Evolutionary conservation across 1,139 yeast genomes (phyloP).

Genomic region (Saccharomyces hybrid): DNA sequence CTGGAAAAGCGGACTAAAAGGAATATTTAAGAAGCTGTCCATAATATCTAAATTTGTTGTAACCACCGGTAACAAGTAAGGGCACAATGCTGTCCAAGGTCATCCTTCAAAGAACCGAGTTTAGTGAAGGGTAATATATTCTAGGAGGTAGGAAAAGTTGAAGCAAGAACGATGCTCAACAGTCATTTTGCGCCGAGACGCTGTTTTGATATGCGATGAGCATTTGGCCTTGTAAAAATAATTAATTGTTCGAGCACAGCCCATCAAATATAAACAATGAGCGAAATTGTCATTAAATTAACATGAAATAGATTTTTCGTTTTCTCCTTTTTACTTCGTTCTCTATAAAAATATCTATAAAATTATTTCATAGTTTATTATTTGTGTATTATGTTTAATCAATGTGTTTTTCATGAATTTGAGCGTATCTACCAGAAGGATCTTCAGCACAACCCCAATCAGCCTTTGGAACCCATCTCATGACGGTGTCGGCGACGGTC

Average conservation of each 20-base stretch:
- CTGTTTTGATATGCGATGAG: neutral
- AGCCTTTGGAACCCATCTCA: slow-evolving; percentile 99
- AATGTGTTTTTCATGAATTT: slow-evolving; percentile 68
- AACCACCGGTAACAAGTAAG: neutral
- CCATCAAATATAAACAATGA: neutral
- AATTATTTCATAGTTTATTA: neutral
- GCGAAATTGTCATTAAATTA: neutral
- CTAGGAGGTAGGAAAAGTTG: neutral
- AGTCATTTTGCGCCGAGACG: neutral
- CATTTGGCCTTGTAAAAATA: neutral
- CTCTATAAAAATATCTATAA: neutral
- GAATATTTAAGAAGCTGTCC: neutral
- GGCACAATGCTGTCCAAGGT: neutral
- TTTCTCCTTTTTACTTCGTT: neutral
- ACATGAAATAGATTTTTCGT: neutral
- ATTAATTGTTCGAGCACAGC: neutral
- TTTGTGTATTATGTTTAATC: slow-evolving; percentile 14
- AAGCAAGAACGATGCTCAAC: neutral
- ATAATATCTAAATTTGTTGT: no score
- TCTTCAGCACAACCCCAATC: slow-evolving; percentile 99
- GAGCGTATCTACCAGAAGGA: slow-evolving; percentile 94
- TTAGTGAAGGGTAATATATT: neutral
- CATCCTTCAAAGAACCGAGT: no score
- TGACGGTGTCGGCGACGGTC: slow-evolving; percentile 92
- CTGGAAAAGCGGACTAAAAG: neutral